phyloP scores from a whole-genome alignment of 2,329 filamentous ascomycete species.

The Alternaria triticina region DNA sequence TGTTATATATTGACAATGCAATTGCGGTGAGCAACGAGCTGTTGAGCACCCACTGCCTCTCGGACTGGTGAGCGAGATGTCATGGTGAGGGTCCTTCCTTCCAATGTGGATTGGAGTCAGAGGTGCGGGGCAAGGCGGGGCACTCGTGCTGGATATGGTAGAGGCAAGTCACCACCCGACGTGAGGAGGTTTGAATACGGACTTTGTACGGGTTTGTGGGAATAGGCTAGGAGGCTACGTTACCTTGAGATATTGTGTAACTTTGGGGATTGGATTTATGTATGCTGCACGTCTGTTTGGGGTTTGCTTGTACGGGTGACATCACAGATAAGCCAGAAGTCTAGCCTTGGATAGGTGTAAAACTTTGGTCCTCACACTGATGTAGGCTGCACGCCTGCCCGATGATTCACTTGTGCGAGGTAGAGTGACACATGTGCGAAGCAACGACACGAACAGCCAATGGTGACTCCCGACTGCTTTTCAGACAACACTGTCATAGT shows the following conservation, averaged over 20 bases:
- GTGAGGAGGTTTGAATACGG: no score
- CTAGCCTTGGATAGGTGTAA: neutral
- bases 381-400: neutral
- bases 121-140: neutral
- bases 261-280: no score
- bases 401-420: accelerated
- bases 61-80: conserved; percentile 8
- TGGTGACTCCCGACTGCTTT: neutral
- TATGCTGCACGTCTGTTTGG: neutral
- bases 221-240: no score
- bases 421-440: neutral
- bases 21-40: no score
- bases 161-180: neutral
- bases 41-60: neutral
- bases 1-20: no score
- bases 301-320: neutral
- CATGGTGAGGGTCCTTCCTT: neutral
- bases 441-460: neutral
- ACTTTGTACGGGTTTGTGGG: no score
- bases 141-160: no score
- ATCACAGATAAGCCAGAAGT: neutral
- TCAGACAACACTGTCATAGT: neutral
- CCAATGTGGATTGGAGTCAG: neutral
- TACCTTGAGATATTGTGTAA: neutral
- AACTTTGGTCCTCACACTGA: neutral